Conservation (phyloP, 768 basidiomycete species). For the Suillus bovinus region DNA sequence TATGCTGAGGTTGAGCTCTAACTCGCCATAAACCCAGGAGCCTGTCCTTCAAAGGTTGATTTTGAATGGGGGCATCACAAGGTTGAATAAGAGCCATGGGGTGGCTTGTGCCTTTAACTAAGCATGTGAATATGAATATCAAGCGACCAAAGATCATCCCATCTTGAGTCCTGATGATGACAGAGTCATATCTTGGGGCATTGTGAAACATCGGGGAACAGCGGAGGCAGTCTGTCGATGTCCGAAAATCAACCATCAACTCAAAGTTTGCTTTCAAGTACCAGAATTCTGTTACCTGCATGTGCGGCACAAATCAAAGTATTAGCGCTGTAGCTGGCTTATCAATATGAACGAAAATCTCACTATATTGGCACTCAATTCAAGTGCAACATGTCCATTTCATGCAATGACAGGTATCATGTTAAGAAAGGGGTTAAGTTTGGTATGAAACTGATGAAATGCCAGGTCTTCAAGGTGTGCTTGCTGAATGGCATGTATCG, state of each 20-base stretch:
- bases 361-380: too few relatives aligned
- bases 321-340: too few relatives aligned
- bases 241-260: constrained; percentile 19
- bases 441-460: too few relatives aligned
- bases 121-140: constrained; percentile 20
- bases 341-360: too few relatives aligned
- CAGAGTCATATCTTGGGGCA: constrained; percentile 20
- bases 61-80: constrained; percentile 15
- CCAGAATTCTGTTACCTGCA: constrained; percentile 5
- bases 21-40: constrained; percentile 24
- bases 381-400: too few relatives aligned
- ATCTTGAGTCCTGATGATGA: constrained; percentile 24
- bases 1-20: constrained; percentile 8
- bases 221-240: constrained; percentile 14
- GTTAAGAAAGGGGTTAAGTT: too few relatives aligned
- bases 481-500: too few relatives aligned
- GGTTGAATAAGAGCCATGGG: constrained; percentile 25
- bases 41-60: constrained; percentile 18
- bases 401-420: too few relatives aligned
- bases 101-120: constrained; percentile 11
- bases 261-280: constrained; percentile 20
- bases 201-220: constrained; percentile 19
- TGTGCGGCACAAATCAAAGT: neutral
- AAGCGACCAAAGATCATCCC: constrained; percentile 23
- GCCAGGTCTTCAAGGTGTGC: too few relatives aligned